Conservation (phyloP, 2,329 filamentous ascomycete genomes). For the Colletotrichum destructivum region DNA sequence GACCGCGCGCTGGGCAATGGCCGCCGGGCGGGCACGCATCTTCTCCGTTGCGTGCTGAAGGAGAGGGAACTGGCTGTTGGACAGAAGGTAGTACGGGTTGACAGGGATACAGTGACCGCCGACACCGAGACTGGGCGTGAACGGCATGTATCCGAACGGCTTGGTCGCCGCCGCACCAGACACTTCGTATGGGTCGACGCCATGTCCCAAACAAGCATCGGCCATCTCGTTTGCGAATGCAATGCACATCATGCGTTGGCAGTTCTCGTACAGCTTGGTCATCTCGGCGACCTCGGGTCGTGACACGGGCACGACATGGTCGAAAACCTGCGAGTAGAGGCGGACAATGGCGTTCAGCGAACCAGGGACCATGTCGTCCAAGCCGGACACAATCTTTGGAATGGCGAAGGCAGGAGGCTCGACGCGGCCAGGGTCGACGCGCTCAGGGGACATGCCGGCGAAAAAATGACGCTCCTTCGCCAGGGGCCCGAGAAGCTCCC, state of each 20-base stretch:
- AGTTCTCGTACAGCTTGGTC: conserved; percentile 73
- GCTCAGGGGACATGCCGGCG: conserved; percentile 67
- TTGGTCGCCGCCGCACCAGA: conserved; percentile 64
- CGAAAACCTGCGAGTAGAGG: conserved; percentile 64
- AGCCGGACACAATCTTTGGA: conserved; percentile 68
- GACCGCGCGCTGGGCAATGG: conserved; percentile 56
- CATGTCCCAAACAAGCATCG: conserved; percentile 62
- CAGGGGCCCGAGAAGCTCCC: conserved; percentile 63
- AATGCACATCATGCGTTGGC: conserved; percentile 69
- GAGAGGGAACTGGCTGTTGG: conserved; percentile 63
- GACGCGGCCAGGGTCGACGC: conserved; percentile 66
- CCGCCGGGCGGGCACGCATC: conserved; percentile 60
- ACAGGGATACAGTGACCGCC: conserved; percentile 71
- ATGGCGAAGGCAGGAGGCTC: conserved; percentile 59
- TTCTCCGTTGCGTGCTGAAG: conserved; percentile 59
- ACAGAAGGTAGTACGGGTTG: conserved; percentile 68
- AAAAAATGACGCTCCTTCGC: conserved; percentile 58
- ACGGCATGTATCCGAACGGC: conserved; percentile 67
- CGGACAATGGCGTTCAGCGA: conserved; percentile 60
- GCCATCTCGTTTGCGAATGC: conserved; percentile 72
- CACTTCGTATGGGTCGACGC: conserved; percentile 67
- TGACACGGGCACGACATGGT: conserved; percentile 63
- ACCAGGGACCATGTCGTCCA: conserved; percentile 62
- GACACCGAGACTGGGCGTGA: conserved; percentile 64
- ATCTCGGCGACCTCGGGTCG: conserved; percentile 70